These are phyloP conservation scores for Tuber aestivum DNA, from an alignment of 495 filamentous ascomycete genomes.

Conservation along the genomic window DNA sequence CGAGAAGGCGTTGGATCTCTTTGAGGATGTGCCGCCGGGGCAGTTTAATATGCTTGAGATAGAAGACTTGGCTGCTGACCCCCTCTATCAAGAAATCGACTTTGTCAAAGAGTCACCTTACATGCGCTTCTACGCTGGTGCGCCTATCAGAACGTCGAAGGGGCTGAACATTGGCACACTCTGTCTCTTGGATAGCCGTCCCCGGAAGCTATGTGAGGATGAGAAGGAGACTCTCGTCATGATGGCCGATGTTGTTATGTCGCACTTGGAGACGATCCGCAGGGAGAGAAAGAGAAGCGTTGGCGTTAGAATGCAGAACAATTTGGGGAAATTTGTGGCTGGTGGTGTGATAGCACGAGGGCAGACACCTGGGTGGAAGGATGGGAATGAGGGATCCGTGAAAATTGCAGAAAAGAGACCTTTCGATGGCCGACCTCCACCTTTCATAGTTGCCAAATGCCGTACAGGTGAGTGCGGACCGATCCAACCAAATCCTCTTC, in stretches of 20 bases:
- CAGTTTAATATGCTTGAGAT: constrained; percentile 46
- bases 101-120: constrained; percentile 45
- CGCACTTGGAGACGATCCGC: constrained; percentile 50
- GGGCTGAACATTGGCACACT: constrained; percentile 64
- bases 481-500: no score
- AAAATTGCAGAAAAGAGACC: background rate
- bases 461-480: no score
- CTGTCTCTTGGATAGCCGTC: constrained; percentile 55
- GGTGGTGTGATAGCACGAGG: constrained; percentile 7
- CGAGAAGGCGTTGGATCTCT: constrained; percentile 42
- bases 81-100: constrained; percentile 46
- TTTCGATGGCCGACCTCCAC: background rate
- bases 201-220: constrained; percentile 44
- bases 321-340: constrained; percentile 15
- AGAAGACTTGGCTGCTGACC: constrained; percentile 49
- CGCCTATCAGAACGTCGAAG: constrained; percentile 57
- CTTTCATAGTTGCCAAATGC: background rate
- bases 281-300: constrained; percentile 2
- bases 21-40: constrained; percentile 42
- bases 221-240: constrained; percentile 46
- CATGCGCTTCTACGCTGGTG: constrained; percentile 57
- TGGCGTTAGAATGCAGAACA: constrained; percentile 16
- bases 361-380: background rate
- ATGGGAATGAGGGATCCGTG: background rate
- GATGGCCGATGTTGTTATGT: constrained; percentile 55